Percentiles rank a stretch among this genome's conserved stretches.
Conservation (phyloP, 2,329 filamentous ascomycete species). For the Aspergillus arachidicola region DNA sequence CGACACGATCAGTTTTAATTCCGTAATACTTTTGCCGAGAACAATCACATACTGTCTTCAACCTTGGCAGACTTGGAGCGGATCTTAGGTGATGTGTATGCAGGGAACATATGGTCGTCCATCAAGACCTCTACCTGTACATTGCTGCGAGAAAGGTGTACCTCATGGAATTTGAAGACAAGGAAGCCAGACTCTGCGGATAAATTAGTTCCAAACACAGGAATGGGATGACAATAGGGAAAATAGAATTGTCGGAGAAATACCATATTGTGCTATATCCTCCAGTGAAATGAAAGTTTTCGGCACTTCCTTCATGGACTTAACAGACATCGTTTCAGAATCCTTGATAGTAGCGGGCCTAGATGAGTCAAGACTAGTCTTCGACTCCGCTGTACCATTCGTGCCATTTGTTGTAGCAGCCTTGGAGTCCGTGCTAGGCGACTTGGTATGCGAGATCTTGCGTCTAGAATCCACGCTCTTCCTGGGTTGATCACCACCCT, state of each 20-base stretch:
- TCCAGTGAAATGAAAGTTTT: conserved; percentile 79
- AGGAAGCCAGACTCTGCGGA: conserved; percentile 79
- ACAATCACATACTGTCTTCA: conserved; percentile 68
- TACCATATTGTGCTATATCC: conserved; percentile 77
- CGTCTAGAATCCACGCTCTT: conserved; percentile 36
- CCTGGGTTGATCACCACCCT: conserved; percentile 20
- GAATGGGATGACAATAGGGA: not conserved
- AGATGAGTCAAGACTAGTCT: conserved; percentile 40
- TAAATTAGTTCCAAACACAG: conserved; percentile 1
- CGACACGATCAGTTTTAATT: conserved; percentile 21
- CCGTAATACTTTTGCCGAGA: not conserved
- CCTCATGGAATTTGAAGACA: conserved; percentile 92
- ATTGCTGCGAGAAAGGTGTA: conserved; percentile 74
- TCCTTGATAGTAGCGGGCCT: conserved; percentile 43
- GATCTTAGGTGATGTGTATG: conserved; percentile 79
- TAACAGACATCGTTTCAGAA: conserved; percentile 49
- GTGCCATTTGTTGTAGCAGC: conserved; percentile 39
- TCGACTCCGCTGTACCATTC: conserved; percentile 29
- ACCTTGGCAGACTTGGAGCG: conserved; percentile 71
- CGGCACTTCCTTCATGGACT: conserved; percentile 59
- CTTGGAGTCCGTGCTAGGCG: conserved; percentile 34
- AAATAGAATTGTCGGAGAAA: not conserved
- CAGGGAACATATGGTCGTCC: conserved; percentile 91
- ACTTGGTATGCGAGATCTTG: conserved; percentile 31
- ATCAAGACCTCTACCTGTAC: conserved; percentile 85